Evolutionary conservation across 345 rosid species (phyloP), one percentile per base, ranked within the genome.

Genomic region (Hypericum androsaemum): DNA sequence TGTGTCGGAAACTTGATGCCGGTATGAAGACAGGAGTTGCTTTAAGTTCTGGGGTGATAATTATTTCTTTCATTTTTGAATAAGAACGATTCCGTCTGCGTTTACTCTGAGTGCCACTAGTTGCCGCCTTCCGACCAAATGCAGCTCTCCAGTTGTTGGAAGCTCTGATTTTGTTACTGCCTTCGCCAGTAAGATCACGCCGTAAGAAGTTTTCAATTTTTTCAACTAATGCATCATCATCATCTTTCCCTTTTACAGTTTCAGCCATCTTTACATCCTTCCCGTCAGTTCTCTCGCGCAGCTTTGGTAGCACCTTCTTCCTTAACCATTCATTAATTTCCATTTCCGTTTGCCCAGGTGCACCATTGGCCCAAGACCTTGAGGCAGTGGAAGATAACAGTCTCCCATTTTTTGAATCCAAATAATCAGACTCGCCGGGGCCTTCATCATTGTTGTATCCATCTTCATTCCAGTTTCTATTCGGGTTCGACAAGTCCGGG

Each of bases 291-390:
- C 88, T 78, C 66, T 83, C 86, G 51, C 94, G 80, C 59, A 92
- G 95, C 65, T 80, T 87, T 65, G 81, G 69, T 59, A 88, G 96
- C 53, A 87, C 96, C 74, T 92, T 84, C 1, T 4, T 22, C 68
- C 76, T 76, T 70, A 92, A 92, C 53, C 84, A 79, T 61, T 92
- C 82, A 43, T 81, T 86, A 57, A 92, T 83, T 71, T 92, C 96
- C 78, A 80, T 80, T 76, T 92, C 95, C 64, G 71, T 80, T 13
- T 73, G 80, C 42, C 89, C 84, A 5, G 96, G 95, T 60, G 80
- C 52, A n/a, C 89, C 79, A 43, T 81, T 81, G 58, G 89, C 84
- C 60, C 81, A 94, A 56, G 73, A 80, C 54, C 78, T 88, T 43
- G 92, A 64, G 54, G 82, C 64, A 54, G 63, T 62, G 37, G 90